Conservation (phyloP, 345 rosid genomes). For the Arabidopsis arenosa region DNA sequence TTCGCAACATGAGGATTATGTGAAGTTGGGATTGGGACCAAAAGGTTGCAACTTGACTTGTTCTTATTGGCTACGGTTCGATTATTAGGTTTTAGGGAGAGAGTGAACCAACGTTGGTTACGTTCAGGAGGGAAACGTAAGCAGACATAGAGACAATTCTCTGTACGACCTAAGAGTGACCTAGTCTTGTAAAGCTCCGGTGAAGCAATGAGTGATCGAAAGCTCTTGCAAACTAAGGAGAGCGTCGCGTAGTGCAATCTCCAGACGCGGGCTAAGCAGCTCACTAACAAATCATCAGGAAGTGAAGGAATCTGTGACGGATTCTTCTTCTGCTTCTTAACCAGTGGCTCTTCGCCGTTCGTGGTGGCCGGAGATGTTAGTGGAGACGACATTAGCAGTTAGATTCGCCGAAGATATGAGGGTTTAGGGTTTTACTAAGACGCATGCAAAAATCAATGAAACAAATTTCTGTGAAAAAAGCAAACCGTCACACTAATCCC, state of each 20-base stretch:
- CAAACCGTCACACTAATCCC: no score
- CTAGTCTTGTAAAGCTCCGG: conserved; percentile 46
- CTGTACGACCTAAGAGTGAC: conserved; percentile 30
- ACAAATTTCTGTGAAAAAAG: no score
- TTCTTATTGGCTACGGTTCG: conserved; percentile 36
- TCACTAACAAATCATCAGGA: not conserved
- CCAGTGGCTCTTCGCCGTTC: no score
- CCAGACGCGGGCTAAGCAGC: conserved; percentile 46
- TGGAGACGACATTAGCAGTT: no score
- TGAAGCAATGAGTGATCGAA: conserved; percentile 51
- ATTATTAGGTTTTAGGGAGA: conserved; percentile 32
- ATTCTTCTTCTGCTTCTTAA: no score
- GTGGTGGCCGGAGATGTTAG: no score
- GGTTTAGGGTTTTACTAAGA: no score
- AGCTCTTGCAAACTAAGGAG: conserved; percentile 56
- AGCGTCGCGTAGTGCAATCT: conserved; percentile 59
- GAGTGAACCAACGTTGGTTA: conserved; percentile 52
- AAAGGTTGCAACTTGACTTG: not conserved
- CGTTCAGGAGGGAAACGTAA: conserved; percentile 50
- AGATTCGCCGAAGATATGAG: no score
- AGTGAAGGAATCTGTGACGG: no score
- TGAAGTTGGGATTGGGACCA: conserved; percentile 33
- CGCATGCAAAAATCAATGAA: no score
- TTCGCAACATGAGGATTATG: conserved; percentile 29
- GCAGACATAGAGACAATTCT: conserved; percentile 60